Percentiles rank a stretch among this genome's conserved stretches.
Conservation (phyloP, 2,329 filamentous ascomycete genomes). For the Alternaria dauci region DNA sequence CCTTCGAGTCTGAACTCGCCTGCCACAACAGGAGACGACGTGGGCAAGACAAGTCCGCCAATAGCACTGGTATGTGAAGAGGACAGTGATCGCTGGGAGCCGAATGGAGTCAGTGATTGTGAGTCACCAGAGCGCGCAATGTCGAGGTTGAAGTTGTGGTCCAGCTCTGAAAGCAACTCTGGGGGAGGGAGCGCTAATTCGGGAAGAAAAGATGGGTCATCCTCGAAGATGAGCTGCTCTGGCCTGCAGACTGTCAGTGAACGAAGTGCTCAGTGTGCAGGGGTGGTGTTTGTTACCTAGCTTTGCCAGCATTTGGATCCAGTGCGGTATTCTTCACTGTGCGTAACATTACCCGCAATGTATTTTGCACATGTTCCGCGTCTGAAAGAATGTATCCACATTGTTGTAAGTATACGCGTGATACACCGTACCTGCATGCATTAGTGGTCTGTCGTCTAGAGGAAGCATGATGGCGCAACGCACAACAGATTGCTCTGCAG, state of each 20-base stretch:
- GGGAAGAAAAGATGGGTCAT: conserved; percentile 83
- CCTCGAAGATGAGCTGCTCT: conserved; percentile 77
- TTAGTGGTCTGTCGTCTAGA: conserved; percentile 19
- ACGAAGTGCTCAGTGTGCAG: background rate
- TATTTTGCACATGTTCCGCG: conserved; percentile 75
- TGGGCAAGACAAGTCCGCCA: conserved; percentile 57
- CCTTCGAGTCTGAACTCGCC: conserved; percentile 54
- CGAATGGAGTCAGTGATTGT: conserved; percentile 50
- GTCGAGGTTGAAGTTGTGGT: conserved; percentile 47
- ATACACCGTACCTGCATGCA: conserved; percentile 67
- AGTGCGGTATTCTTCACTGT: conserved; percentile 66
- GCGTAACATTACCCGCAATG: conserved; percentile 74
- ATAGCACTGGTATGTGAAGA: conserved; percentile 30
- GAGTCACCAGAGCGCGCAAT: conserved; percentile 47
- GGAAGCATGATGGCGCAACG: conserved; percentile 28
- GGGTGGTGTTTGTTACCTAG: conserved; percentile 64
- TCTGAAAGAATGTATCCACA: conserved; percentile 86
- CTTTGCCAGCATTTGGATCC: conserved; percentile 74
- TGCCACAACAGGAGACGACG: conserved; percentile 54
- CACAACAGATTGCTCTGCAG: conserved; percentile 88
- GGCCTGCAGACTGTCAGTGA: conserved; percentile 61
- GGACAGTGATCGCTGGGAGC: conserved; percentile 36
- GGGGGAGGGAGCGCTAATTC: conserved; percentile 69
- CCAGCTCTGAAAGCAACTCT: conserved; percentile 60
- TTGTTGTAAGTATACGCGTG: conserved; percentile 86